phyloP scores from a whole-genome alignment of 352 stramenopile species.

The Globisporangium carolinianum region DNA sequence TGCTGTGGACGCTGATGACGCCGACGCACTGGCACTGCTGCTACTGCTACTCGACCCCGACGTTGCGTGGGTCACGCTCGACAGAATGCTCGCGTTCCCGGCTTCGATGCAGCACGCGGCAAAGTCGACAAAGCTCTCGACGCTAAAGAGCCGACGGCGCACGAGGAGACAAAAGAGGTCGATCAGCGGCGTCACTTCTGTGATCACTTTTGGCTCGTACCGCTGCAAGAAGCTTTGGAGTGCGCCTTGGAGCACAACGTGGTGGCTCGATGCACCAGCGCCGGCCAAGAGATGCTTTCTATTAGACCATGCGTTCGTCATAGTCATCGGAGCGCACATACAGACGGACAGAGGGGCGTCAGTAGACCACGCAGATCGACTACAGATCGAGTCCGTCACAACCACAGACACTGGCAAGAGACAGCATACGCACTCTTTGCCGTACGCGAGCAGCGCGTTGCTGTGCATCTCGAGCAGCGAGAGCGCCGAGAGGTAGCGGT shows the following conservation, averaged over 20 bases:
- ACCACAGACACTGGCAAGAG: too few species aligned
- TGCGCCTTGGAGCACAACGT: conserved; percentile 66
- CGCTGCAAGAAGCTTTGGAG: conserved; percentile 66
- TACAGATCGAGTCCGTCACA: conserved; percentile 1
- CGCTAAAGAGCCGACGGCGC: conserved; percentile 60
- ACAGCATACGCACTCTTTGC: conserved; percentile 37
- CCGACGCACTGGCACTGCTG: neutral
- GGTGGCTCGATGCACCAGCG: conserved; percentile 39
- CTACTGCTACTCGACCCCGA: conserved; percentile 21
- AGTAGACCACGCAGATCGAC: neutral
- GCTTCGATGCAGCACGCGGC: conserved; percentile 45
- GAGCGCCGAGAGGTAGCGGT: conserved; percentile 72
- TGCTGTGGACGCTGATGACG: conserved; percentile 17
- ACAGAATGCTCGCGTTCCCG: conserved; percentile 14
- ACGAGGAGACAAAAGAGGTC: conserved; percentile 79
- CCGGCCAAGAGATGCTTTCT: conserved; percentile 41
- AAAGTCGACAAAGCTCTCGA: conserved; percentile 72
- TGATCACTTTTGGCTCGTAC: conserved; percentile 74
- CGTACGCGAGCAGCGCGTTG: conserved; percentile 46
- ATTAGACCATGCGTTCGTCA: neutral
- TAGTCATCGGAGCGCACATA: neutral
- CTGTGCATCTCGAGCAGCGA: conserved; percentile 82
- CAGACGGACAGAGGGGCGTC: neutral
- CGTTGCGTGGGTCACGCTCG: conserved; percentile 3
- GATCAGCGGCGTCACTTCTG: conserved; percentile 74